Percentiles rank a stretch among this genome's conserved stretches.
These are phyloP conservation scores for Fusarium pseudoanthophilum DNA, from an alignment of 2,329 filamentous ascomycete genomes.

Conservation along the genomic window DNA sequence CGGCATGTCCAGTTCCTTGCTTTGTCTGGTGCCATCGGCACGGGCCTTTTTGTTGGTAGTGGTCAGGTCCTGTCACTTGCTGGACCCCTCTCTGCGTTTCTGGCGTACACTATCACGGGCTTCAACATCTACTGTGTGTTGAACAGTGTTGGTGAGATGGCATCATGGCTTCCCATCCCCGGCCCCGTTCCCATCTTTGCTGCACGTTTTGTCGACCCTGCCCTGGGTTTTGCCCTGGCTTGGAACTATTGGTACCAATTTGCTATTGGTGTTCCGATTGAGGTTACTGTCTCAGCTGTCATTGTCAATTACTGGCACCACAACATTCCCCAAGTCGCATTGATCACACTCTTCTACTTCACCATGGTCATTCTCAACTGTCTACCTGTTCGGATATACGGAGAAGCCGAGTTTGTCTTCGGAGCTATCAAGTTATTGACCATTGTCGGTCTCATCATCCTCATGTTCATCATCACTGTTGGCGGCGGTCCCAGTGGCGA, in stretches of 20 bases:
- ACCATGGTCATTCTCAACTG: conserved; percentile 27
- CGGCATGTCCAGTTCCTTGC: conserved; percentile 71
- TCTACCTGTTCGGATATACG: conserved; percentile 42
- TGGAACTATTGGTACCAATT: conserved; percentile 74
- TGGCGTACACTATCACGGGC: conserved; percentile 24
- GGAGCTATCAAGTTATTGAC: conserved; percentile 69
- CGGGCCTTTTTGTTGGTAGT: conserved; percentile 25
- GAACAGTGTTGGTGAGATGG: conserved; percentile 51
- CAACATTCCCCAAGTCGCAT: conserved; percentile 22
- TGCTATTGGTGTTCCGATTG: conserved; percentile 66
- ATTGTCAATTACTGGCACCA: conserved; percentile 70
- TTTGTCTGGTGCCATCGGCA: conserved; percentile 30
- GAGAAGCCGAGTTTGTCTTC: conserved; percentile 71
- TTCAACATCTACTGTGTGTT: conserved; percentile 22
- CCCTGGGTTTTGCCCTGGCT: conserved; percentile 55
- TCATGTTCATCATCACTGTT: conserved; percentile 58
- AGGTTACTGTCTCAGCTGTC: conserved; percentile 67
- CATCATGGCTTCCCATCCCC: not conserved
- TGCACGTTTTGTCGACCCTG: conserved; percentile 65
- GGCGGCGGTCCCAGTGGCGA: conserved; percentile 64
- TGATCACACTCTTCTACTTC: conserved; percentile 21
- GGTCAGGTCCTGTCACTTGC: conserved; percentile 19
- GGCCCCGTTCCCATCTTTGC: conserved; percentile 11
- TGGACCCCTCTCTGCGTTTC: conserved; percentile 20
- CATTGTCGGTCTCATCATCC: conserved; percentile 66